phyloP scores from a whole-genome alignment of 495 filamentous ascomycete species.

The Monascus purpureus region DNA sequence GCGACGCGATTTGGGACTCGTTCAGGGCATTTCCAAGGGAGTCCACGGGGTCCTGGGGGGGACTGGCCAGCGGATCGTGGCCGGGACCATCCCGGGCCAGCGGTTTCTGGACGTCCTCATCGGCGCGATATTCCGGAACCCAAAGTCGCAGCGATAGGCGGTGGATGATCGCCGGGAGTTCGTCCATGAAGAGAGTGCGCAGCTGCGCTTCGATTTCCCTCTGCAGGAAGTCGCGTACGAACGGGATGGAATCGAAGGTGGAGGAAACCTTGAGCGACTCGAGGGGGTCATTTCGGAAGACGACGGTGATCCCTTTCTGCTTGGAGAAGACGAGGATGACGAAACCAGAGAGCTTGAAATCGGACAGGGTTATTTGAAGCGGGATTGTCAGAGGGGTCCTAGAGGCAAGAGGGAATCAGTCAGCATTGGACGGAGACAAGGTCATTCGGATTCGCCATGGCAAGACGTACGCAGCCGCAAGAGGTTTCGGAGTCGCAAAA shows the following conservation, averaged over 20 bases:
- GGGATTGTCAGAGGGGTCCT: slow-evolving; percentile 82
- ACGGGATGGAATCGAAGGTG: slow-evolving; percentile 97
- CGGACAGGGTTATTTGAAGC: slow-evolving; percentile 87
- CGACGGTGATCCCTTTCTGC: slow-evolving; percentile 89
- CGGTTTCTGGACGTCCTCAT: slow-evolving; percentile 33
- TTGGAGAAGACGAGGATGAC: slow-evolving; percentile 95
- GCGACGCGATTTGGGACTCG: slow-evolving; percentile 53
- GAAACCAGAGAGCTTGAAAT: slow-evolving; percentile 94
- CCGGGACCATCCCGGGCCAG: slow-evolving; percentile 33
- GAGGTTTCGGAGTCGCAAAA: slow-evolving; percentile 81
- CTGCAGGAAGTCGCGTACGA: slow-evolving; percentile 92
- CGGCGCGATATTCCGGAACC: slow-evolving; percentile 71
- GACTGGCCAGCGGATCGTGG: slow-evolving; percentile 63
- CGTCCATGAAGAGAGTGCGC: slow-evolving; percentile 88
- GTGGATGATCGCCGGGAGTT: slow-evolving; percentile 91
- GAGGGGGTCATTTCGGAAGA: slow-evolving; percentile 95
- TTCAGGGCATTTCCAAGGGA: slow-evolving; percentile 62
- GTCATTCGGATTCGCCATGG: background rate
- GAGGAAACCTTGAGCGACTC: slow-evolving; percentile 97
- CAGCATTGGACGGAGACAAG: slow-evolving; percentile 2
- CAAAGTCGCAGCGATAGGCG: slow-evolving; percentile 78
- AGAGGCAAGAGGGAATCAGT: slow-evolving; percentile 5
- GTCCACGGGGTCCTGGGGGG: slow-evolving; percentile 66
- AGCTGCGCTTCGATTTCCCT: slow-evolving; percentile 93
- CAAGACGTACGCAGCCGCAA: slow-evolving; percentile 66